Base-by-base conservation (phyloP, 805 yeast genomes). In the Sugiyamaella valdiviana region DNA sequence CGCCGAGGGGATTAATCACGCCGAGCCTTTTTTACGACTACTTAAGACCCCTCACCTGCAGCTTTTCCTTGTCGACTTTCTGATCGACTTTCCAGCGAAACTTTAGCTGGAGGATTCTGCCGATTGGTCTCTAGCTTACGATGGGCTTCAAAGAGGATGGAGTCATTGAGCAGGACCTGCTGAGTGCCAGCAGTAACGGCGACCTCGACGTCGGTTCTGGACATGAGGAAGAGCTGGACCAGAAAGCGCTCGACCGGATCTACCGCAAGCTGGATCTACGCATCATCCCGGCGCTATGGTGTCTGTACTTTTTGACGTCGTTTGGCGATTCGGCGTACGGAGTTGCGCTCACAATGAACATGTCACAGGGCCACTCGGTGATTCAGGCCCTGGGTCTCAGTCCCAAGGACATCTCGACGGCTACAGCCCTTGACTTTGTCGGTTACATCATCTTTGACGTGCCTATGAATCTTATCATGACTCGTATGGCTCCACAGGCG, bases 381-480 rank as follows among this genome's bases (percentile, higher is more conserved):
- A 58, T 59, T 1, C 79, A 74, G 52, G 62, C 76, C 6, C 71
- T 86, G 26, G 56, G 69, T 0, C 69, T 85, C 49, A 70, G 74
- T 1, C 17, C 80, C 1, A 78, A 82, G 46, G 77, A 85, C 53
- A 74, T 76, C 0, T 78, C 90, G 2, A 77, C 83, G 1, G 95
- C 95, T 2, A 79, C 85, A 17, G 93, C 95, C 0, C 71, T 87
- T 38, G 82, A 83, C 69, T 85, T 79, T 58, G 95, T 87, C 15
- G 95, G 90, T 4, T 85, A 78, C 63, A 85, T 87, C 55, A 69
- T 87, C 38, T 87, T 87, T 61, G 95, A 87, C 64, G 80, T 87
- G 32, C 96, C 96, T 29, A 85, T 85, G 90, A 87, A 87, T 65
- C 72, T 87, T 57, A 68, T 79, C 44, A 85, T 87, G 95, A 86